These are phyloP conservation scores for Pulveroboletus ravenelii DNA, from an alignment of 768 basidiomycete genomes.

Conservation along the genomic window DNA sequence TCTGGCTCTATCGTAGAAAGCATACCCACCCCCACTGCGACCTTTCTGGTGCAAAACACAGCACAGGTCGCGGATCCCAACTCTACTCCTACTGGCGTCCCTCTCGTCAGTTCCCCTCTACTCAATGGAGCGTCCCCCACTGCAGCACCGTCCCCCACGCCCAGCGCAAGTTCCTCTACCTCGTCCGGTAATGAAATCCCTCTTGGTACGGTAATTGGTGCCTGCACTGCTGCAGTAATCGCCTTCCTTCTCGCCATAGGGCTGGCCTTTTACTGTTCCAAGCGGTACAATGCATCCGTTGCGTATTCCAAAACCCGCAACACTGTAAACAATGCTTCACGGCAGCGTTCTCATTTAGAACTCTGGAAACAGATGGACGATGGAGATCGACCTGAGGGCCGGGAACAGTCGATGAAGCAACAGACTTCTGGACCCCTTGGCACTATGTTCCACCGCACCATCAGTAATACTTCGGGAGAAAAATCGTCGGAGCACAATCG, in stretches of 20 bases:
- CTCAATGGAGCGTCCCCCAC: neutral
- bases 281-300: slow-evolving; percentile 26
- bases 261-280: slow-evolving; percentile 52
- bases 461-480: slow-evolving; percentile 51
- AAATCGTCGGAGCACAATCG: slow-evolving; percentile 35
- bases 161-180: slow-evolving; percentile 1
- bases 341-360: slow-evolving; percentile 40
- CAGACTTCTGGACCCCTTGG: slow-evolving; percentile 44
- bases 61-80: neutral
- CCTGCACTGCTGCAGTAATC: slow-evolving; percentile 55
- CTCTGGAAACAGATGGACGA: slow-evolving; percentile 57
- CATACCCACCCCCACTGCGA: slow-evolving; percentile 24
- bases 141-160: slow-evolving; percentile 6
- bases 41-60: slow-evolving; percentile 22
- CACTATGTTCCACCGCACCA: slow-evolving; percentile 57
- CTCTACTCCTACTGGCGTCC: slow-evolving; percentile 5
- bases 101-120: slow-evolving; percentile 6
- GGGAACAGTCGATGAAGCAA: slow-evolving; percentile 38
- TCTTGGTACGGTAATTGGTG: slow-evolving; percentile 52
- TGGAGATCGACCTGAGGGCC: slow-evolving; percentile 46
- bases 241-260: slow-evolving; percentile 49
- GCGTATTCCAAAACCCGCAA: slow-evolving; percentile 34
- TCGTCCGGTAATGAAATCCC: slow-evolving; percentile 24
- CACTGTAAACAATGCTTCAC: slow-evolving; percentile 39
- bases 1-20: slow-evolving; percentile 25